Evolutionary conservation across 2,329 filamentous ascomycete species (phyloP).

Genomic region (Fusarium aywerte): DNA sequence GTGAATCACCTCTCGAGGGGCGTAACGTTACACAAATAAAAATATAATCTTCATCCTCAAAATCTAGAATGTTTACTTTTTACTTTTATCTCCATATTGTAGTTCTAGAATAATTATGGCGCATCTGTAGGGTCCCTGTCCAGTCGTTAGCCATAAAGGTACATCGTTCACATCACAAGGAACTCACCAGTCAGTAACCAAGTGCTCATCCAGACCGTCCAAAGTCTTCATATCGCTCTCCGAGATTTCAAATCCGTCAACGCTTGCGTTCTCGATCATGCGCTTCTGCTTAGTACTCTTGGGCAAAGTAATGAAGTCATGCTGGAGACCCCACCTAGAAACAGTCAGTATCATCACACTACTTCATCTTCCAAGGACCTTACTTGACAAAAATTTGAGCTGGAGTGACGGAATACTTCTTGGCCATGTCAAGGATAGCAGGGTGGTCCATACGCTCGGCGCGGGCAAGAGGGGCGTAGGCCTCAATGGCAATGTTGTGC

Average conservation of each 20-base stretch:
- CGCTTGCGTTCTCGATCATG: constrained; percentile 71
- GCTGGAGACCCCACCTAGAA: constrained; percentile 77
- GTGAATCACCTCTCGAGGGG: too few relatives aligned
- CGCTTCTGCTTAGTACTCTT: constrained; percentile 74
- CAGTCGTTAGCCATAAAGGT: neutral
- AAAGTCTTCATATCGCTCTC: constrained; percentile 70
- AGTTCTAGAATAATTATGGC: constrained; percentile 8
- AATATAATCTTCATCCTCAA: too few relatives aligned
- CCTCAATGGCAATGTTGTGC: constrained; percentile 77
- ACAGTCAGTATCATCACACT: neutral
- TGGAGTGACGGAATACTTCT: constrained; percentile 75
- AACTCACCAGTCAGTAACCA: constrained; percentile 74
- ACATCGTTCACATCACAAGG: rapidly evolving
- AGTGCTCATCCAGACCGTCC: constrained; percentile 74
- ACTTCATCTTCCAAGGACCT: neutral
- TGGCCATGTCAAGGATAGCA: constrained; percentile 68
- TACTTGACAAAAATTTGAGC: constrained; percentile 76
- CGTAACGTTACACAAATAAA: too few relatives aligned
- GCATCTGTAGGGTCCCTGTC: constrained; percentile 49
- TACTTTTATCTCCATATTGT: neutral
- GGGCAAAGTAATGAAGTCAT: constrained; percentile 76
- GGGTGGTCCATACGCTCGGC: constrained; percentile 76
- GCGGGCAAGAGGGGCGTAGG: constrained; percentile 81
- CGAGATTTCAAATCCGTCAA: constrained; percentile 70
- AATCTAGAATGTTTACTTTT: too few relatives aligned